Base-by-base conservation (phyloP, 768 basidiomycete species). In the Fomitopsis pulvina region DNA sequence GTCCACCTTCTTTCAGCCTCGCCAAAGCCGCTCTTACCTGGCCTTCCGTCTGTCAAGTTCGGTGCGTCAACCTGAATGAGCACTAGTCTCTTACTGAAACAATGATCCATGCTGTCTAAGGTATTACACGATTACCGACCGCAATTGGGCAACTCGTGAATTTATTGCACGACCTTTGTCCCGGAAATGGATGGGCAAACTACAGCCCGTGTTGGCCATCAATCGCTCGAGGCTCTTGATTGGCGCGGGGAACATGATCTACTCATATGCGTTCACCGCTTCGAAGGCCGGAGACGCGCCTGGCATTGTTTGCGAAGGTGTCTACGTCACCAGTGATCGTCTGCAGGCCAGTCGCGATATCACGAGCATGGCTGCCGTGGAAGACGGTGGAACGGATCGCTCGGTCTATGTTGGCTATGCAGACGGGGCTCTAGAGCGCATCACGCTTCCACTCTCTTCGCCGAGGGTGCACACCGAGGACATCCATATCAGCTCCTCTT, bases 141-240 rank as follows among this genome's bases (percentile, higher is more conserved):
- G 58, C 2, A 68, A 75, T 10, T 88, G 86, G 86, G 54, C 66
- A 3, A 61, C 56, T 20, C 61, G 62, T 37, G 58, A 67, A 40
- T 85, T 85, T 51, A 65, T 85, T 20, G 83, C 84, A 3, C 76
- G 83, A 1, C 85, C 84, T 1, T 70, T 88, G 8, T 77, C 81
- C 20, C 68, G 69, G 22, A 72, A 75, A 9, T 88, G 85, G 85
- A 12, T 57, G 4, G 71, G 68, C 21, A 84, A 76, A 56, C 63
- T 74, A 4, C 81, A 78, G 50, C 81, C 86, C 4, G 57, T 71
- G 11, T 60, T 88, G 30, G 76, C 81, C 24, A 71, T 82, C 50
- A 82, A 72, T 48, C 48, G 65, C 16, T 77, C 77, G 24, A 70
- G 80, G 7, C 66, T 89, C 1, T 52, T 85, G 30, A 75, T 87